These are phyloP conservation scores for Hibiscus trionum DNA, from an alignment of 345 rosid genomes.

Conservation along the genomic window DNA sequence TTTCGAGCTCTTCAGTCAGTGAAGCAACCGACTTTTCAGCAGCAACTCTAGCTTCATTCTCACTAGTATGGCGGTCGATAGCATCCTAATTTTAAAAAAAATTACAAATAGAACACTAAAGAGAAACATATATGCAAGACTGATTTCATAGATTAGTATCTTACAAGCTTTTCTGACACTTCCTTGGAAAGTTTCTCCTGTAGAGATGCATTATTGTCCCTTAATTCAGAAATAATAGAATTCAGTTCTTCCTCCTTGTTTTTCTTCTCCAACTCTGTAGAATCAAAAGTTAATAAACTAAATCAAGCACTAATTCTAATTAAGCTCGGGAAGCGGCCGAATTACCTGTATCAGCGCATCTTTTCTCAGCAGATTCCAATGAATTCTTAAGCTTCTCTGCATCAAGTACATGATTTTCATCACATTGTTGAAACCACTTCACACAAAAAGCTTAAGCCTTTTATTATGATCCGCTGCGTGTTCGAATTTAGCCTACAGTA, in stretches of 20 bases:
- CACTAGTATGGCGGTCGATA: constrained; percentile 46
- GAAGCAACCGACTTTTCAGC: constrained; percentile 54
- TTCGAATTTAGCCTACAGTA: constrained; percentile 56
- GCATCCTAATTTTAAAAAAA: constrained; percentile 46
- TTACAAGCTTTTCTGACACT: constrained; percentile 63
- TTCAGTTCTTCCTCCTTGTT: constrained; percentile 41
- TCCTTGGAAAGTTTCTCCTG: constrained; percentile 50
- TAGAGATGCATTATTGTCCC: constrained; percentile 37
- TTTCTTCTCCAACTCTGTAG: constrained; percentile 52
- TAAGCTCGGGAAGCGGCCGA: not conserved
- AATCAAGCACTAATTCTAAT: not conserved
- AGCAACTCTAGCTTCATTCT: constrained; percentile 52
- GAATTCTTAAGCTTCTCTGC: constrained; percentile 47
- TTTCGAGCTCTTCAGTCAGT: constrained; percentile 58
- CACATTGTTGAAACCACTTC: constrained; percentile 64
- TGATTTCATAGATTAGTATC: constrained; percentile 3
- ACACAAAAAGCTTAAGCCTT: constrained; percentile 61
- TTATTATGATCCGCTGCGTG: constrained; percentile 44
- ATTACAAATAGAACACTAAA: not conserved
- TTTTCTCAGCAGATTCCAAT: constrained; percentile 51
- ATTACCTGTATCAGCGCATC: constrained; percentile 48
- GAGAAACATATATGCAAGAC: not conserved
- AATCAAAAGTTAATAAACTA: not conserved
- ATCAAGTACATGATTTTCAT: constrained; percentile 47
- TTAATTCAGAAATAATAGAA: constrained; percentile 36